Base-by-base conservation (phyloP, 345 rosid genomes). In the Eucalyptus lansdowneana region DNA sequence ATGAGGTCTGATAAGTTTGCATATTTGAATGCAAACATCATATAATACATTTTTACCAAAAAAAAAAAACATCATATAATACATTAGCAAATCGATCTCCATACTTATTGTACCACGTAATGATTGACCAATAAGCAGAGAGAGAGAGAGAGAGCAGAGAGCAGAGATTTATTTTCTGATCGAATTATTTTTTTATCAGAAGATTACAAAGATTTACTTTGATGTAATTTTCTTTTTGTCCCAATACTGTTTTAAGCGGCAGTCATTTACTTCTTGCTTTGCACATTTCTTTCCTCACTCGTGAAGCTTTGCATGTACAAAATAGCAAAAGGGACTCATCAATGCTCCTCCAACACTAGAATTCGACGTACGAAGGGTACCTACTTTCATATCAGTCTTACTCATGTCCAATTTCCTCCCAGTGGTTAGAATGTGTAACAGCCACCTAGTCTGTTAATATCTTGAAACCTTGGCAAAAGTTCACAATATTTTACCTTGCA, bases 401-500 rank as follows among this genome's bases (percentile, higher is more conserved):
- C 19, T 69, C 40, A 72, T 72, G 45, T 19, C 81, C 81, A 34
- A 17, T 72, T 72, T 72, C 45, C 81, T 72, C 40, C 44, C 81
- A 17, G 25, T 40, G 81, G 81, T 72, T 37, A 22, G 81, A 72
- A 86, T 49, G 53, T 7, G 53, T 85, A 85, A 45, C 50, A 50
- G 42, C 67, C 22, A 44, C 80, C 50, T 72, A 72, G 47, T 21
- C 85, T 44, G 13, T 76, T 76, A 76, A 76, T 40, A 40, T 42
- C 29, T 40, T 40, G 47, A 76, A 76, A 76, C 42, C 85, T 40
- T 76, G 47, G 27, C 8, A 40, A 76, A 69, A 34, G n/a, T 54
- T 86, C 83, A 3, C 54, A 72, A 50, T 37, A 81, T 25, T 91
- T 91, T 91, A 97, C 99, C 99, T 97, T 97, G 96, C 99, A 97